phyloP scores from a whole-genome alignment of 1,284 basidiomycete genomes.

The Chalciporus sp. region DNA sequence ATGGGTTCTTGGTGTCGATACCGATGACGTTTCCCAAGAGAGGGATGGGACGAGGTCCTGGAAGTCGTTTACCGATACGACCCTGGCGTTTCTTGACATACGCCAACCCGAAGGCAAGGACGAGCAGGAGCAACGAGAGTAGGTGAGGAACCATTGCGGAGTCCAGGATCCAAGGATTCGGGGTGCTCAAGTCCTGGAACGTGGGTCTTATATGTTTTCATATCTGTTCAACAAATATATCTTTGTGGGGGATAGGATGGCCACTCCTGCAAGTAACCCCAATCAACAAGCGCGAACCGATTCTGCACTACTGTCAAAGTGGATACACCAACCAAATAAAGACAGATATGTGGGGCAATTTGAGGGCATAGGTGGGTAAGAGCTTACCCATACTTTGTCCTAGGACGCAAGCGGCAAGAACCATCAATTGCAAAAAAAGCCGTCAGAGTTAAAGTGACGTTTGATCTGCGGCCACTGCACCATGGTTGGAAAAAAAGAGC shows the following conservation, averaged over 20 bases:
- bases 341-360: too few relatives aligned
- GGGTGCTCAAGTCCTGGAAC: neutral
- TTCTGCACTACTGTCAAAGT: too few relatives aligned
- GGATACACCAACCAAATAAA: neutral
- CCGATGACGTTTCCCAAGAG: constrained; percentile 12
- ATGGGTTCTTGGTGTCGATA: constrained; percentile 3
- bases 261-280: too few relatives aligned
- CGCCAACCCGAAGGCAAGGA: neutral
- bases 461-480: too few relatives aligned
- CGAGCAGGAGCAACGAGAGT: neutral
- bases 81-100: constrained; percentile 3
- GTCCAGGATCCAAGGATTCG: neutral
- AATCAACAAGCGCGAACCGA: too few relatives aligned
- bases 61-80: constrained; percentile 1
- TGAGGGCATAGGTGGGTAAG: too few relatives aligned
- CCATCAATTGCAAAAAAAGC: too few relatives aligned
- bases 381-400: neutral
- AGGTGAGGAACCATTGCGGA: neutral
- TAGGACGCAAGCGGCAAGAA: too few relatives aligned
- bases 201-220: neutral
- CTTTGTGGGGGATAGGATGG: too few relatives aligned
- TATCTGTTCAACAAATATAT: too few relatives aligned
- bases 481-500: too few relatives aligned
- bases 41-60: constrained; percentile 11
- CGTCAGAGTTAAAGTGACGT: too few relatives aligned